These are phyloP conservation scores for Centaurea solstitialis DNA, from an alignment of 129 eudicot genomes.

Conservation along the genomic window DNA sequence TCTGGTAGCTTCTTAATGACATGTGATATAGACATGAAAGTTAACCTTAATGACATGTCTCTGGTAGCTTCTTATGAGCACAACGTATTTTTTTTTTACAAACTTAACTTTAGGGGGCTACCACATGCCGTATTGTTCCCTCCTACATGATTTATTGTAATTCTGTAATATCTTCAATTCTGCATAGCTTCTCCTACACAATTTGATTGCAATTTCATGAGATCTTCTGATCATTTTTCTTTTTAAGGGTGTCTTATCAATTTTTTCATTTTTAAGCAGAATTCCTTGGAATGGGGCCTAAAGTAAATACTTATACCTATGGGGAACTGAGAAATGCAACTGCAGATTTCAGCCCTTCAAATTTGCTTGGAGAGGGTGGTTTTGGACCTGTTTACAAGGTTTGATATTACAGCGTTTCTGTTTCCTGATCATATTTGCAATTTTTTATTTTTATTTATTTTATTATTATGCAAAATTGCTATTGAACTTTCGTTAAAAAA, in stretches of 20 bases:
- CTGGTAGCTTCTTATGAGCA: neutral
- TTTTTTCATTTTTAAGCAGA: slow-evolving; percentile 23
- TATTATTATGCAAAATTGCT: neutral
- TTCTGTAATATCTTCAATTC: neutral
- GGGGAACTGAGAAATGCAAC: slow-evolving; percentile 62
- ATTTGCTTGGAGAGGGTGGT: slow-evolving; percentile 83
- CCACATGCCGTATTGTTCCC: neutral
- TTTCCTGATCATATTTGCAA: neutral
- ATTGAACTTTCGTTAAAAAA: neutral
- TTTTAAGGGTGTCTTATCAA: slow-evolving; percentile 1
- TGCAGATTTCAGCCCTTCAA: slow-evolving; percentile 53
- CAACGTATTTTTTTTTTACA: neutral
- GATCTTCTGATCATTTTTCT: slow-evolving; percentile 3
- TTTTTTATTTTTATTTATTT: neutral
- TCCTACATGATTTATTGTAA: neutral
- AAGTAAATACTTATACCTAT: slow-evolving; percentile 46
- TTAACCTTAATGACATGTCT: too few relatives aligned
- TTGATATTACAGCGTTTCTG: neutral
- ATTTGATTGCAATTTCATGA: neutral
- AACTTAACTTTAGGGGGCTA: too few relatives aligned
- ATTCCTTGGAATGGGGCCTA: slow-evolving; percentile 44
- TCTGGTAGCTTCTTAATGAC: neutral
- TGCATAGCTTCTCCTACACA: neutral
- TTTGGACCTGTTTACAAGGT: slow-evolving; percentile 81
- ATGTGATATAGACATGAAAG: neutral